Evolutionary conservation across 169 alveolate species (phyloP).

Genomic region (Cryptosporidium parvum): DNA sequence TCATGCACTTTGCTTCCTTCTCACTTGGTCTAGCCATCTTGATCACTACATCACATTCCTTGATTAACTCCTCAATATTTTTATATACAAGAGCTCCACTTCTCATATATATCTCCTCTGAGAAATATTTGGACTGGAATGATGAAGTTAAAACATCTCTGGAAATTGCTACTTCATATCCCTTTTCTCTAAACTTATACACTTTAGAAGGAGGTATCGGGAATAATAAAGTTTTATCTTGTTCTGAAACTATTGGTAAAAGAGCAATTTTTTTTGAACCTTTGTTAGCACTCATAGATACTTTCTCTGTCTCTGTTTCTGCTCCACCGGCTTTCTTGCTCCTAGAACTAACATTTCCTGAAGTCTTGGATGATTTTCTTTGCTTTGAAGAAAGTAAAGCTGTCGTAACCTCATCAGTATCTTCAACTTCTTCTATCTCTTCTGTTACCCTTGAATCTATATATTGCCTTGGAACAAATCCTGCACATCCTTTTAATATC

Average conservation of each 20-base stretch:
- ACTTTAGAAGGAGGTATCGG: constrained; percentile 57
- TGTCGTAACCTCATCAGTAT: constrained; percentile 5
- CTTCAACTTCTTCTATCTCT: constrained; percentile 48
- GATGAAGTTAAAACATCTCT: background rate
- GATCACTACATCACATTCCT: constrained; percentile 81
- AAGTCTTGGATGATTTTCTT: background rate
- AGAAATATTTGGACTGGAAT: background rate
- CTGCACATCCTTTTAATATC: constrained; percentile 5
- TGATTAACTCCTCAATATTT: constrained; percentile 77
- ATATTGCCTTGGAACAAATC: constrained; percentile 21
- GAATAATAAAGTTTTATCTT: constrained; percentile 11
- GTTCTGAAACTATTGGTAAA: constrained; percentile 44
- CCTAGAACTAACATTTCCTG: background rate
- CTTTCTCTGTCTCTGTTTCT: background rate
- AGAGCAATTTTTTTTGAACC: constrained; percentile 31
- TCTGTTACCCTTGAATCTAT: constrained; percentile 30
- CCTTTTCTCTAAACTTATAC: constrained; percentile 32
- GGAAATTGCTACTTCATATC: constrained; percentile 39
- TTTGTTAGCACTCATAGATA: background rate
- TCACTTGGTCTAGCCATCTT: constrained; percentile 84
- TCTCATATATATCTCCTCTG: constrained; percentile 27
- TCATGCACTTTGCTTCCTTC: constrained; percentile 80
- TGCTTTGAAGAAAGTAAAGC: constrained; percentile 6
- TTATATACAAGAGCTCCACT: constrained; percentile 81
- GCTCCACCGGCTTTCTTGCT: background rate